Conservation (phyloP, 768 basidiomycete genomes). For the Neoboletus subvelutipes region DNA sequence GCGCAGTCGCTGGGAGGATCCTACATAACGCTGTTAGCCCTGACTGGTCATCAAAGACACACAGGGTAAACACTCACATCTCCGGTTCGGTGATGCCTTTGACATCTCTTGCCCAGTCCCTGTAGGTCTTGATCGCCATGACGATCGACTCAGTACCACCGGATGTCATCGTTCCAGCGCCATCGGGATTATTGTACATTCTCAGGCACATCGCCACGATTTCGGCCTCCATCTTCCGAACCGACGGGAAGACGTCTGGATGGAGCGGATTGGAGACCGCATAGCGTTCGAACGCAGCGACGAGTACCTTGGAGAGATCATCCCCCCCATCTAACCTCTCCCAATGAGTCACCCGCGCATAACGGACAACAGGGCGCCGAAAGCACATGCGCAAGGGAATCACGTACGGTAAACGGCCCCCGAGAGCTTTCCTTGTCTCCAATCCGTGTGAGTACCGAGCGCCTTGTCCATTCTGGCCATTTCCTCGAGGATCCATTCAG, state of each 20-base stretch:
- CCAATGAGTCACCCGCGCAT: background rate
- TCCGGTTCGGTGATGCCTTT: conserved; percentile 92
- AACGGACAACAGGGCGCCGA: background rate
- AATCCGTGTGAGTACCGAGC: conserved; percentile 46
- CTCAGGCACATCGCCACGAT: conserved; percentile 84
- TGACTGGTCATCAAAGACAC: background rate
- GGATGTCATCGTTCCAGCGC: conserved; percentile 90
- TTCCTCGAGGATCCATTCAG: conserved; percentile 74
- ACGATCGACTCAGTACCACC: conserved; percentile 97
- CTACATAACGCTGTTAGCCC: conserved; percentile 38
- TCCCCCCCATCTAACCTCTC: conserved; percentile 70
- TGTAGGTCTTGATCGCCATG: conserved; percentile 92
- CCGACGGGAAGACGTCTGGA: conserved; percentile 88
- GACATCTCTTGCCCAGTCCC: conserved; percentile 84
- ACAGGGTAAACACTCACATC: conserved; percentile 54
- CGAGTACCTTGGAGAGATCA: conserved; percentile 75
- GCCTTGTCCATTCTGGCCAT: conserved; percentile 80
- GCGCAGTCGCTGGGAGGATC: conserved; percentile 80
- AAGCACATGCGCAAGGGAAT: background rate
- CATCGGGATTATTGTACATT: conserved; percentile 81
- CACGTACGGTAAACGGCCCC: conserved; percentile 84
- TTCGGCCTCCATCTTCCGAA: conserved; percentile 97
- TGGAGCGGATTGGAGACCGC: conserved; percentile 89
- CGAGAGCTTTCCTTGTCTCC: conserved; percentile 72
- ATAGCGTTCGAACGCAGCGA: conserved; percentile 78